A percentile compares a stretch with the other conserved stretches of the same genome.
Evolutionary conservation across 2,329 filamentous ascomycete species (phyloP).

Genomic region (Emericellopsis cladophorae): DNA sequence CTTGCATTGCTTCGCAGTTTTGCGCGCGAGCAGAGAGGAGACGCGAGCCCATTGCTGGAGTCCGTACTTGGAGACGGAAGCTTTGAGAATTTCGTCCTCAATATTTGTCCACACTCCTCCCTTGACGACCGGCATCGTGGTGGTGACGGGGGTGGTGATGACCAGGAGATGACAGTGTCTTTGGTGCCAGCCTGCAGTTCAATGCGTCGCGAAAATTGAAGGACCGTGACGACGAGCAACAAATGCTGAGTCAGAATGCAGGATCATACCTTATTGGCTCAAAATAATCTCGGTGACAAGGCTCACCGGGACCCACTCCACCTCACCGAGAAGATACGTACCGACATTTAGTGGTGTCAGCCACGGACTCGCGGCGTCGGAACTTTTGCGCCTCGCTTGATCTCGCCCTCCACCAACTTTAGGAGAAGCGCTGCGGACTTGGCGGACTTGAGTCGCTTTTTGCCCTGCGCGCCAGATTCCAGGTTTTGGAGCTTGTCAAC

Average conservation of each 20-base stretch:
- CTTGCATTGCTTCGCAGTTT: constrained; percentile 98
- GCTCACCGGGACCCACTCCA: no score
- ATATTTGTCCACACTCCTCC: constrained; percentile 67
- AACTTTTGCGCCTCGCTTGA: no score
- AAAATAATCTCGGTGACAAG: no score
- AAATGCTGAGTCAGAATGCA: neutral
- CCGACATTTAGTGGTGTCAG: no score
- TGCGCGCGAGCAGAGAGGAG: constrained; percentile 89
- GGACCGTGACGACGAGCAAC: neutral
- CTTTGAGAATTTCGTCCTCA: constrained; percentile 94
- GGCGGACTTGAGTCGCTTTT: no score
- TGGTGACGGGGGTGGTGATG: constrained; percentile 5
- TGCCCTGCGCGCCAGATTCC: no score
- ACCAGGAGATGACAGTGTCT: neutral
- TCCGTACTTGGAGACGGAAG: constrained; percentile 86
- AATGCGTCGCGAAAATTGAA: neutral
- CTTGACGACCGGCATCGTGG: constrained; percentile 58
- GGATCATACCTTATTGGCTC: neutral
- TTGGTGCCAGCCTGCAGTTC: neutral
- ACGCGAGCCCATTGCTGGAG: constrained; percentile 98
- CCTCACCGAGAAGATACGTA: no score
- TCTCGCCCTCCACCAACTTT: no score
- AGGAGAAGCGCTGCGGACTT: no score
- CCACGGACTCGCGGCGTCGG: no score
- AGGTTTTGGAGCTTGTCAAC: no score